Evolutionary conservation across 768 basidiomycete species (phyloP), one percentile per base, ranked within the genome.

Genomic region (Pisolithus orientalis): DNA sequence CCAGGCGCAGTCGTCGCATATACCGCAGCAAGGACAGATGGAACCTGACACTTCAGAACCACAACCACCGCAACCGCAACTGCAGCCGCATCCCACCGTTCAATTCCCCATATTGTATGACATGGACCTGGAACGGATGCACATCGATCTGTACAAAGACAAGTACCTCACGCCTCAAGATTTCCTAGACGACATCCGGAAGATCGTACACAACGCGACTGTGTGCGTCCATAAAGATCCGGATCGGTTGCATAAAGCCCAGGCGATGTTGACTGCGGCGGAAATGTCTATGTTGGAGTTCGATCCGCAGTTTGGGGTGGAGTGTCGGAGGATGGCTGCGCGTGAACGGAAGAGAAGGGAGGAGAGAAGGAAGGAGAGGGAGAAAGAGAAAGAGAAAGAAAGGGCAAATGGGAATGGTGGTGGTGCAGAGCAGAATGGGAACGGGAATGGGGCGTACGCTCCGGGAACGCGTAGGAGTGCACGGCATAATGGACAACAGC

Each of bases 51-150:
- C 13, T 13, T 34, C 11, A 13, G 34, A 28, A 45, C 27, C 25
- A 5, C 28, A 1, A 10, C 44, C 28, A 2, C 14, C 3, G 25
- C 14, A 25, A 14, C 44, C 44, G 0, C 27, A 13, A 3, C 44
- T 5, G 7, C 28, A n/a, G 28, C 28, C 16, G 21, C 14, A 44
- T 6, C 43, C 14, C 6, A 3, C 43, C 25, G 9, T 10, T 27
- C 44, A 42, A 27, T 43, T 62, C 14, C 81, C 80, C 8, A 74
- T 73, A 7, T 71, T 94, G 16, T 90, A 81, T 63, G 84, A 94
- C 62, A 85, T 97, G 77, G 94, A 97, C 65, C 75, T 98, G 37
- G 96, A 98, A 61, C 82, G 80, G 56, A 92, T 99, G 81, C 89
- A 94, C 59, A 73, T 76, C 24, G 84, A 90, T 50, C 75, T 99